Evolutionary conservation across 1,139 yeast species (phyloP).

Genomic region (Yamadazyma spencermartinsiae): DNA sequence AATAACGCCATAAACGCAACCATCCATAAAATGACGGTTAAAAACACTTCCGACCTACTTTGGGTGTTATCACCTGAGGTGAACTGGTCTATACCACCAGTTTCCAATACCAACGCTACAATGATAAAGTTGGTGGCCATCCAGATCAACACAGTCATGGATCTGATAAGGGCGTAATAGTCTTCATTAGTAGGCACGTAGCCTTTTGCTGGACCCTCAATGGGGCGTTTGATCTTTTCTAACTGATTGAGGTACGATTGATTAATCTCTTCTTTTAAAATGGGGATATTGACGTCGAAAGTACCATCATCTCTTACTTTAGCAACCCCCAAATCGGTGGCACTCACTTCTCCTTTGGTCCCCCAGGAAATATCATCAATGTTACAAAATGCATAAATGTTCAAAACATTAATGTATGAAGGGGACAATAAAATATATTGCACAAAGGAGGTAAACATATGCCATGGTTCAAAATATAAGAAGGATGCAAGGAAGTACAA

Average conservation of each 20-base stretch:
- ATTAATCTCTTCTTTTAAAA: slow-evolving; percentile 59
- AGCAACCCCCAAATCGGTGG: slow-evolving; percentile 50
- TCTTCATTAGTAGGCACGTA: slow-evolving; percentile 52
- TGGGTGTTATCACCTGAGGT: slow-evolving; percentile 17
- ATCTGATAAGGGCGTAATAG: slow-evolving; percentile 77
- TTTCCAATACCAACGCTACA: slow-evolving; percentile 69
- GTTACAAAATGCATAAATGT: slow-evolving; percentile 51
- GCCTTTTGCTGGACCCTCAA: slow-evolving; percentile 28
- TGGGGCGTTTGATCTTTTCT: slow-evolving; percentile 55
- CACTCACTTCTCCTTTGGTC: slow-evolving; percentile 50
- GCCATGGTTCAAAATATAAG: slow-evolving; percentile 52
- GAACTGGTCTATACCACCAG: slow-evolving; percentile 59
- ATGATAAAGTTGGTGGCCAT: slow-evolving; percentile 71
- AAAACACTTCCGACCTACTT: slow-evolving; percentile 48
- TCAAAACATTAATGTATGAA: slow-evolving; percentile 48
- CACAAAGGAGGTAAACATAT: slow-evolving; percentile 49
- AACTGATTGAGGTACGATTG: slow-evolving; percentile 61
- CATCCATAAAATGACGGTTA: slow-evolving; percentile 75
- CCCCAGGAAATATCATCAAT: slow-evolving; percentile 55
- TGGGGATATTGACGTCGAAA: slow-evolving; percentile 71
- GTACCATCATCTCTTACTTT: slow-evolving; percentile 67
- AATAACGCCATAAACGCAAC: slow-evolving; percentile 80
- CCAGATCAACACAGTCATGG: slow-evolving; percentile 81
- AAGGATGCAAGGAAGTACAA: slow-evolving; percentile 48
- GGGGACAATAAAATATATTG: slow-evolving; percentile 50